These are phyloP conservation scores for Xylaria sp. DNA, from an alignment of 2,329 filamentous ascomycete species.

Conservation along the genomic window DNA sequence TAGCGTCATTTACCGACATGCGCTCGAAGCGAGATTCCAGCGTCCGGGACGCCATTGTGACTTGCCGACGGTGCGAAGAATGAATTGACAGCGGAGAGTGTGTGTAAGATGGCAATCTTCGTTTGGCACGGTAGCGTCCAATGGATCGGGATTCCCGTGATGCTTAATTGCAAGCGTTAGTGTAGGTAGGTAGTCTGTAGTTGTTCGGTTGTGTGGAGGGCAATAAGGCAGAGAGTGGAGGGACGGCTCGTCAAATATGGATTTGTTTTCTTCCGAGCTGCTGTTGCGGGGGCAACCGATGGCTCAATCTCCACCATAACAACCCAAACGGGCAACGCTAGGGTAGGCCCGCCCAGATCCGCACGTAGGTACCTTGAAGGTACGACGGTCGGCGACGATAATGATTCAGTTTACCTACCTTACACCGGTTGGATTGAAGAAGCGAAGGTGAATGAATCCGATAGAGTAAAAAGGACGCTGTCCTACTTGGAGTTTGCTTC, in stretches of 20 bases:
- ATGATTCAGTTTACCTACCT: too few relatives aligned
- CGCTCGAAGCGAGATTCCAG: slow-evolving; percentile 86
- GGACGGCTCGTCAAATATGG: neutral
- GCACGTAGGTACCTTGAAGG: too few relatives aligned
- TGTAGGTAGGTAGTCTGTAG: neutral
- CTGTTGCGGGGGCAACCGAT: slow-evolving; percentile 12
- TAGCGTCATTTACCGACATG: slow-evolving; percentile 85
- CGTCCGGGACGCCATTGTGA: slow-evolving; percentile 63
- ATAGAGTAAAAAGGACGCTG: neutral
- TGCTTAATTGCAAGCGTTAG: neutral
- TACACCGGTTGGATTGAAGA: neutral
- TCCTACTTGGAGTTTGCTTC: neutral
- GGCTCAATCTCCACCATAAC: neutral
- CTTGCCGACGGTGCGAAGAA: neutral
- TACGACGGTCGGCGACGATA: too few relatives aligned
- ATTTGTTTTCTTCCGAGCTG: slow-evolving; percentile 14
- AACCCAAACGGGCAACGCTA: neutral
- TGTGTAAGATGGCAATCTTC: neutral
- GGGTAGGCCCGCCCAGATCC: neutral
- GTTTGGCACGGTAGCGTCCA: neutral
- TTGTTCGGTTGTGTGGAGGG: neutral
- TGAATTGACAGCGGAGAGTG: neutral
- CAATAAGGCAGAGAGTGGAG: neutral
- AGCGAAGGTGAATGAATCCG: neutral
- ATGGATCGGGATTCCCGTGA: neutral